Conservation (phyloP, 495 filamentous ascomycete species). For the Trichoderma erinaceum region DNA sequence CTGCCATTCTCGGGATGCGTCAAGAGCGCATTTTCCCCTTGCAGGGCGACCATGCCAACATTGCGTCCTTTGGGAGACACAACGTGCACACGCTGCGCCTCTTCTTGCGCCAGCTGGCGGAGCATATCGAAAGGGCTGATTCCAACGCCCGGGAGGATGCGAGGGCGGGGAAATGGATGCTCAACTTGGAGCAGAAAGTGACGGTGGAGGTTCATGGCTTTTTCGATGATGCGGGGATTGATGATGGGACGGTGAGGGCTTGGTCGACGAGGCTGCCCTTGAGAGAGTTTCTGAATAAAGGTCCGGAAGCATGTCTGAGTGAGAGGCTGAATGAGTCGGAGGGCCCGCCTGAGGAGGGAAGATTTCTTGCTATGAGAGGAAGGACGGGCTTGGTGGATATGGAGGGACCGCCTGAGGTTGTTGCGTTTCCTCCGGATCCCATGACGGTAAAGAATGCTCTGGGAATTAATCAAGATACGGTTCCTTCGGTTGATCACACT, state of each 20-base stretch:
- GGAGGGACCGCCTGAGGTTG: not conserved
- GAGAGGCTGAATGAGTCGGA: slow-evolving; percentile 34
- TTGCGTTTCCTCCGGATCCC: slow-evolving; percentile 2
- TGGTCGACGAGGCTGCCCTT: slow-evolving; percentile 43
- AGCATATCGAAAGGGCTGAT: slow-evolving; percentile 1
- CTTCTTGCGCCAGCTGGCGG: slow-evolving; percentile 46
- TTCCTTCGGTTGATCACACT: not conserved
- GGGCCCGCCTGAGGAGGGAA: not conserved
- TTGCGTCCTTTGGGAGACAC: slow-evolving; percentile 50
- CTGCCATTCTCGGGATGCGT: slow-evolving; percentile 48
- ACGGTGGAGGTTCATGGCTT: slow-evolving; percentile 57
- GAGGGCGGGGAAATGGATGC: slow-evolving; percentile 34
- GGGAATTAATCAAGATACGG: not conserved
- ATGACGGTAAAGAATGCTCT: slow-evolving; percentile 15
- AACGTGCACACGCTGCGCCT: slow-evolving; percentile 42
- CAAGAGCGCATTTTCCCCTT: slow-evolving; percentile 52
- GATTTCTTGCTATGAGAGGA: slow-evolving; percentile 10
- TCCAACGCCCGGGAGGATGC: slow-evolving; percentile 33
- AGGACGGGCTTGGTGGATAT: slow-evolving; percentile 10
- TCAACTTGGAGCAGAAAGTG: slow-evolving; percentile 46
- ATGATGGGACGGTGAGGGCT: slow-evolving; percentile 30
- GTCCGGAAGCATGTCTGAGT: slow-evolving; percentile 36
- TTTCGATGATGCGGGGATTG: slow-evolving; percentile 49
- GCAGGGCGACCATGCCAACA: slow-evolving; percentile 51
- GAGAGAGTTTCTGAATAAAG: slow-evolving; percentile 42